A percentile compares a stretch with the other conserved stretches of the same genome.
Conservation (phyloP, 345 rosid genomes). For the Diplotaxis tenuifolia region DNA sequence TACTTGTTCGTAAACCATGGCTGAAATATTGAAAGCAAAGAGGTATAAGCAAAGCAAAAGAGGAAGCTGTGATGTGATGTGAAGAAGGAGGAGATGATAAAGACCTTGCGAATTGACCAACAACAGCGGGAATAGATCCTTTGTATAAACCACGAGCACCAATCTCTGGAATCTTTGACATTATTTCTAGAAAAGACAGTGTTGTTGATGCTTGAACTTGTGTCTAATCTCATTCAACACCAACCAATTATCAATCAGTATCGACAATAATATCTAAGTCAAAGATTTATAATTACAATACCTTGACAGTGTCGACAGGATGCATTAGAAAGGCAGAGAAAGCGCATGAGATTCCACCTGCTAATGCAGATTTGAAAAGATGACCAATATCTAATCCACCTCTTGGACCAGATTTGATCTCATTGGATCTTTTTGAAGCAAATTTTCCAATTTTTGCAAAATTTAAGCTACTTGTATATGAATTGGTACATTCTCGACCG, state of each 20-base stretch:
- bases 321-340: slow-evolving; percentile 81
- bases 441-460: slow-evolving; percentile 83
- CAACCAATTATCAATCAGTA: neutral
- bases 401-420: slow-evolving; percentile 62
- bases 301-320: slow-evolving; percentile 91
- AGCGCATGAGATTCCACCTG: slow-evolving; percentile 92
- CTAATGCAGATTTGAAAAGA: slow-evolving; percentile 88
- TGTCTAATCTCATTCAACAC: slow-evolving; percentile 46
- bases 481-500: slow-evolving; percentile 29
- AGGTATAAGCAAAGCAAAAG: neutral
- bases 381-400: slow-evolving; percentile 65
- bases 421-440: slow-evolving; percentile 9
- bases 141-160: slow-evolving; percentile 79
- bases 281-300: neutral
- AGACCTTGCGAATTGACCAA: slow-evolving; percentile 97
- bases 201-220: slow-evolving; percentile 91
- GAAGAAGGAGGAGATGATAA: slow-evolving; percentile 7
- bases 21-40: too few relatives aligned
- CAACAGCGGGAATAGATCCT: slow-evolving; percentile 91
- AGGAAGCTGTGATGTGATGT: neutral
- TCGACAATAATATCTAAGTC: neutral
- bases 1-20: slow-evolving; percentile 91
- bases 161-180: slow-evolving; percentile 81
- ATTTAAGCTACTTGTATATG: slow-evolving; percentile 54
- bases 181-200: slow-evolving; percentile 61